phyloP scores from a whole-genome alignment of 208 protist genomes.

The Leishmania amazonensis region DNA sequence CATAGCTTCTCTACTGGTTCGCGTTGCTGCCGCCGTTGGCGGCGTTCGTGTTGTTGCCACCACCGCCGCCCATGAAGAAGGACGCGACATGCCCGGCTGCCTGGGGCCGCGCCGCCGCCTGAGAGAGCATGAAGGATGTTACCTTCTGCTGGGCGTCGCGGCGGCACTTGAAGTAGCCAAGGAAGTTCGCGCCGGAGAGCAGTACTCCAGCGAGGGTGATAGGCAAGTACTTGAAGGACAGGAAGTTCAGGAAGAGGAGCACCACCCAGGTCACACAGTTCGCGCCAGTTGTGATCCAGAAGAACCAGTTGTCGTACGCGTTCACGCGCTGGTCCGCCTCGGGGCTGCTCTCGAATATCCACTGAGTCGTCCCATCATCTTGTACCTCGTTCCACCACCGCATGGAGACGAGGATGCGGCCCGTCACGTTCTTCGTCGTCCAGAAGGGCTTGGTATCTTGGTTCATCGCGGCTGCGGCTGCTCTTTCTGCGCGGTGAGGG shows the following conservation, averaged over 20 bases:
- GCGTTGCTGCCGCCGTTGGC: background rate
- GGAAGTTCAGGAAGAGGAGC: conserved; percentile 75
- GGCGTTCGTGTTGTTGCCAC: background rate
- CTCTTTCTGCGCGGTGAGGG: background rate
- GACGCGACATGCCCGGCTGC: conserved; percentile 47
- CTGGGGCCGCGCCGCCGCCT: conserved; percentile 51
- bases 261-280: conserved; percentile 67
- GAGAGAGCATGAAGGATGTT: conserved; percentile 60
- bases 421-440: conserved; percentile 96
- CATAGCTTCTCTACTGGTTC: background rate
- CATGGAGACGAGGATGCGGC: conserved; percentile 92
- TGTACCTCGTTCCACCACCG: conserved; percentile 96
- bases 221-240: conserved; percentile 61
- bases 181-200: conserved; percentile 63
- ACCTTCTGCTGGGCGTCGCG: conserved; percentile 69
- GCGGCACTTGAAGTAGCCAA: conserved; percentile 89
- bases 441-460: conserved; percentile 72
- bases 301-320: conserved; percentile 84
- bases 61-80: conserved; percentile 24
- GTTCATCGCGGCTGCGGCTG: conserved; percentile 7
- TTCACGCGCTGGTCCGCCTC: conserved; percentile 71
- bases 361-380: conserved; percentile 91
- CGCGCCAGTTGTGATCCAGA: conserved; percentile 63
- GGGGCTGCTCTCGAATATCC: conserved; percentile 93
- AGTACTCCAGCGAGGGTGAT: conserved; percentile 64